These are phyloP conservation scores for Furcasterigmium sp. DNA, from an alignment of 2,329 filamentous ascomycete genomes.

Conservation along the genomic window DNA sequence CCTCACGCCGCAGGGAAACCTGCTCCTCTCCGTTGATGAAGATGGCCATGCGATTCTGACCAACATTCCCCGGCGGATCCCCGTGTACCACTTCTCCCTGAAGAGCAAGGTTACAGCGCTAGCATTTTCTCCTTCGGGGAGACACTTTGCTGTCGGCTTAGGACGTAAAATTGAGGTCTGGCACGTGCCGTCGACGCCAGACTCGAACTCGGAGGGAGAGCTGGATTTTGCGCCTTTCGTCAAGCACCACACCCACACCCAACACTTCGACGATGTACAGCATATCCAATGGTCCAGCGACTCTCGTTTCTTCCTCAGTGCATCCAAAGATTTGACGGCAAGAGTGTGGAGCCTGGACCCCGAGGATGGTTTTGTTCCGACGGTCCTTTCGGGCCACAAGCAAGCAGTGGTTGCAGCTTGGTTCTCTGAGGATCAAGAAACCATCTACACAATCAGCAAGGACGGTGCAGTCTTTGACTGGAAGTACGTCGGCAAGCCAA, in stretches of 20 bases:
- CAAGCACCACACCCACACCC: constrained; percentile 76
- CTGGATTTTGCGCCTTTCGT: constrained; percentile 95
- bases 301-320: constrained; percentile 88
- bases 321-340: constrained; percentile 87
- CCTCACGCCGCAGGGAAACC: constrained; percentile 83
- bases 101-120: constrained; percentile 76
- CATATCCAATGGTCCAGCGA: constrained; percentile 94
- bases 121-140: constrained; percentile 84
- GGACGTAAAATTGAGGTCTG: constrained; percentile 90
- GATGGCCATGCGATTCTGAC: constrained; percentile 91
- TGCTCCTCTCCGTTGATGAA: constrained; percentile 89
- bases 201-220: constrained; percentile 70
- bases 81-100: constrained; percentile 95
- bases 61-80: constrained; percentile 78
- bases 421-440: constrained; percentile 93
- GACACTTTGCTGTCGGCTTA: constrained; percentile 83
- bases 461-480: constrained; percentile 96
- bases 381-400: constrained; percentile 84
- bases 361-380: constrained; percentile 84
- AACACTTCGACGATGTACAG: constrained; percentile 82
- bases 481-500: constrained; percentile 68
- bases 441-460: constrained; percentile 92
- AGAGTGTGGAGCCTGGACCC: constrained; percentile 91
- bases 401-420: constrained; percentile 91
- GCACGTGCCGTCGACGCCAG: constrained; percentile 89